Conservation (phyloP, 495 filamentous ascomycete genomes). For the Evernia prunastri region DNA sequence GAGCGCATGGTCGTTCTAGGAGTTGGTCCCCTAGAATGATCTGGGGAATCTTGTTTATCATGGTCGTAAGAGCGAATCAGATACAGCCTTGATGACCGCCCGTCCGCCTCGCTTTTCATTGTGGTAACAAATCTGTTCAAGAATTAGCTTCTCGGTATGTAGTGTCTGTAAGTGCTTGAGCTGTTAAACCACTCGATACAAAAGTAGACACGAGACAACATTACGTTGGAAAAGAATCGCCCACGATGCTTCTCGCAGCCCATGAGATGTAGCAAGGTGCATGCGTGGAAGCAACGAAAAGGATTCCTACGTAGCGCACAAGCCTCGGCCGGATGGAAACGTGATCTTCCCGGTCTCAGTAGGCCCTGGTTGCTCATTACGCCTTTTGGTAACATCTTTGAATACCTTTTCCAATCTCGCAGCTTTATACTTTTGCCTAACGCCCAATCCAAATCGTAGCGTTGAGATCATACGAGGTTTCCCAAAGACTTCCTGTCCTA, state of each 20-base stretch:
- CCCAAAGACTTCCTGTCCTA: conserved; percentile 22
- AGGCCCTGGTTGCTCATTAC: background rate
- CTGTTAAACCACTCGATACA: no score
- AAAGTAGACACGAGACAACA: background rate
- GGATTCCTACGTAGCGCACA: conserved; percentile 21
- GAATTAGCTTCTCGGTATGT: background rate
- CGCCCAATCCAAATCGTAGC: background rate
- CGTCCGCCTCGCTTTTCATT: background rate
- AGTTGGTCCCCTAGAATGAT: background rate
- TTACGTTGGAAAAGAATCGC: background rate
- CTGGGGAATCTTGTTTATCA: background rate
- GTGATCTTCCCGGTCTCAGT: background rate
- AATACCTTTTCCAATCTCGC: conserved; percentile 14
- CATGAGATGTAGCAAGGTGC: background rate
- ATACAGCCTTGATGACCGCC: background rate
- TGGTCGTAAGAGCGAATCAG: conserved; percentile 22
- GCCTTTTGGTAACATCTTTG: conserved; percentile 21
- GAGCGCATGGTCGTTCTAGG: background rate
- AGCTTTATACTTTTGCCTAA: conserved; percentile 15
- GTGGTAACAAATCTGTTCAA: background rate
- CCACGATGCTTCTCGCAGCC: background rate
- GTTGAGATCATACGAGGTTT: conserved; percentile 13
- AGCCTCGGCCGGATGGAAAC: conserved; percentile 10
- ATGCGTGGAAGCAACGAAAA: background rate
- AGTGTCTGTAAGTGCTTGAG: background rate